These are phyloP conservation scores for Phialocephala subalpina DNA, from an alignment of 2,329 filamentous ascomycete species.

Conservation along the genomic window DNA sequence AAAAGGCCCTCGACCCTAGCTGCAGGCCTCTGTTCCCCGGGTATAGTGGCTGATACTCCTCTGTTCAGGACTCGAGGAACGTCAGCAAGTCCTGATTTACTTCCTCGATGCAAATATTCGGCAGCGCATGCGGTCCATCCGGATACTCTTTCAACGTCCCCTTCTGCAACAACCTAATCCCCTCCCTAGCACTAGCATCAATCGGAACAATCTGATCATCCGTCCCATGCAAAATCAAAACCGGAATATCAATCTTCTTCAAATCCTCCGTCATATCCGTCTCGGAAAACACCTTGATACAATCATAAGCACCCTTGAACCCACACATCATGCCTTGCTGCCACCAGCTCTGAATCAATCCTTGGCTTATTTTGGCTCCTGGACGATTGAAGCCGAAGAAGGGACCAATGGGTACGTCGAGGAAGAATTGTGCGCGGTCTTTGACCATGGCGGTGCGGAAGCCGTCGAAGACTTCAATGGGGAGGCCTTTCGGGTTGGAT, in stretches of 20 bases:
- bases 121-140: conserved; percentile 49
- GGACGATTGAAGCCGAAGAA: conserved; percentile 48
- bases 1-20: too few species aligned
- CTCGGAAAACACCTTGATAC: conserved; percentile 50
- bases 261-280: conserved; percentile 51
- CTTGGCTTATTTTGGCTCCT: conserved; percentile 44
- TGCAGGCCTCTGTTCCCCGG: too few species aligned
- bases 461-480: conserved; percentile 48
- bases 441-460: conserved; percentile 48
- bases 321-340: conserved; percentile 49
- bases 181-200: conserved; percentile 40
- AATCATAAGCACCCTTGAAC: conserved; percentile 50
- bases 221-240: conserved; percentile 50
- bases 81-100: conserved; percentile 48
- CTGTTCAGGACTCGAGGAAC: conserved; percentile 38
- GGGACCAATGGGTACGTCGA: conserved; percentile 46
- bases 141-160: conserved; percentile 50
- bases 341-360: conserved; percentile 50
- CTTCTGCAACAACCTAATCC: conserved; percentile 47
- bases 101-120: conserved; percentile 46
- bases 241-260: conserved; percentile 49
- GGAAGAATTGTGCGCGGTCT: conserved; percentile 47
- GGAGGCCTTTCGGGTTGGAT: conserved; percentile 46
- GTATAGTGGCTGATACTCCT: too few species aligned
- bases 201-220: conserved; percentile 53